phyloP scores from a whole-genome alignment of 1,139 yeast genomes.

The Debaryomyces fabryi region DNA sequence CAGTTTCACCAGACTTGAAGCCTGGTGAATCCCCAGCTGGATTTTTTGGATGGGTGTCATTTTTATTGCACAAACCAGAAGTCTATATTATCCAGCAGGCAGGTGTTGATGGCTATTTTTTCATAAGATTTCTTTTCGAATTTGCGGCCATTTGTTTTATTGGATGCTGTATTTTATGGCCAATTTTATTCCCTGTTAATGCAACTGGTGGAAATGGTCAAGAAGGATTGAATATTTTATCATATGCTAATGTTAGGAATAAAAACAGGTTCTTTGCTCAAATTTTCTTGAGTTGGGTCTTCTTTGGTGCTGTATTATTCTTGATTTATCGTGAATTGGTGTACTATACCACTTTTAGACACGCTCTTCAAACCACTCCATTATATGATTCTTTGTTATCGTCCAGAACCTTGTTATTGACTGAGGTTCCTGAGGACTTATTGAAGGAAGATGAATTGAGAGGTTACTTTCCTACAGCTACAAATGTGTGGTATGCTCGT shows the following conservation, averaged over 20 bases:
- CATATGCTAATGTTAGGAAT: slow-evolving; percentile 64
- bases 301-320: slow-evolving; percentile 60
- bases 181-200: slow-evolving; percentile 83
- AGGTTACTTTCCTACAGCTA: slow-evolving; percentile 61
- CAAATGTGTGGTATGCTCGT: slow-evolving; percentile 64
- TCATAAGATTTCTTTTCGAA: slow-evolving; percentile 72
- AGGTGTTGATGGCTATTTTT: slow-evolving; percentile 89
- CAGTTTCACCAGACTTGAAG: slow-evolving; percentile 43
- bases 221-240: slow-evolving; percentile 61
- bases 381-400: slow-evolving; percentile 66
- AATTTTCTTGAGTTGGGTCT: slow-evolving; percentile 70
- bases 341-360: slow-evolving; percentile 67
- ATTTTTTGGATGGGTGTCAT: slow-evolving; percentile 56
- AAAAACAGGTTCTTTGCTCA: slow-evolving; percentile 70
- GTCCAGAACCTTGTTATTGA: slow-evolving; percentile 67
- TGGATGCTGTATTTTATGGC: slow-evolving; percentile 71
- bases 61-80: slow-evolving; percentile 58
- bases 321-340: slow-evolving; percentile 72
- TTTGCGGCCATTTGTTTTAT: slow-evolving; percentile 58
- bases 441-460: slow-evolving; percentile 55
- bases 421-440: slow-evolving; percentile 57
- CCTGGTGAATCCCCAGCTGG: slow-evolving; percentile 64
- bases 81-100: slow-evolving; percentile 73
- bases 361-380: slow-evolving; percentile 70
- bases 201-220: slow-evolving; percentile 71